Evolutionary conservation across 345 rosid species (phyloP), one percentile per base, ranked within the genome.

Genomic region (Aquilaria malaccensis): DNA sequence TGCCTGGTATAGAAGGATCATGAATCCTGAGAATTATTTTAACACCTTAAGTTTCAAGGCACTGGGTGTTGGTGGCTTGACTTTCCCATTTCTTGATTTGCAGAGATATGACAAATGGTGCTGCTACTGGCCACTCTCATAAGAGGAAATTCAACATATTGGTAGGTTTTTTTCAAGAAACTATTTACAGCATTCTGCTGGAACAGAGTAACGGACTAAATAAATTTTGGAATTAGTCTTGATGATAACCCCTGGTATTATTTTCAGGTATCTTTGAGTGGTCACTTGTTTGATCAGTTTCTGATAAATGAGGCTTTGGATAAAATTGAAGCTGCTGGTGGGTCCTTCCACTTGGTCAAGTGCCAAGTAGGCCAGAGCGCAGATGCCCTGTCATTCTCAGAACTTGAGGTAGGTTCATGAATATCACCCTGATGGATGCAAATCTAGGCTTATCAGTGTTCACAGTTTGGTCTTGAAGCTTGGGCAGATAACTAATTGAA

Each of bases 271-370:
- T 86, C 99, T 71, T 60, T 94, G 61, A 85, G 89, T 64, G 99
- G 99, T 52, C 97, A 87, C 78, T 70, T 94, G 32, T 94, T 94
- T 65, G 99, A 94, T 77, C 74, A 83, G 65, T 94, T 87, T 74
- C 77, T 90, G 66, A 94, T 90, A 72, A 90, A 94, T 64, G 99
- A 94, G 74, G 99, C 99, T 52, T 76, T 94, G 67, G 96, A 94
- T 68, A 83, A 81, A 54, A 94, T 94, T 46, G 98, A 93, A 80
- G 81, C 76, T 0, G 94, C 88, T 0, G 92, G 98, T 52, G 97
- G 97, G 56, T 78, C 96, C 74, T 93, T 89, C 67, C 96, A 81
- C 74, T 81, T 89, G 82, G 86, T 81, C 13, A 93, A 81, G 68
- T 89, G 98, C 79, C 85, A 87, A 60, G 71, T 89, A 60, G 98